Percentiles rank a stretch among this genome's conserved stretches.
Conservation (phyloP, 2,329 filamentous ascomycete genomes). For the Scedosporium aurantiacum region DNA sequence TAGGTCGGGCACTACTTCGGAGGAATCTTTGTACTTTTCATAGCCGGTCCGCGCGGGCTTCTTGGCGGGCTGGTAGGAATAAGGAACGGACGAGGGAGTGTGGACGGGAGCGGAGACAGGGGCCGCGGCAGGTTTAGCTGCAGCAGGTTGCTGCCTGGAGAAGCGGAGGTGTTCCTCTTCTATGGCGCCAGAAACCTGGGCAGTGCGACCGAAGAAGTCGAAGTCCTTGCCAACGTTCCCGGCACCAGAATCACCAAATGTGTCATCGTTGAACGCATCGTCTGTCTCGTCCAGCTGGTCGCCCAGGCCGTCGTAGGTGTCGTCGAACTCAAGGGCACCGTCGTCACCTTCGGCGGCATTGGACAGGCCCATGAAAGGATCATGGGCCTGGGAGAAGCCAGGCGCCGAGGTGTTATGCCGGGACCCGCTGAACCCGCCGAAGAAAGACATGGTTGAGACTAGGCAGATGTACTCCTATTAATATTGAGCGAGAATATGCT, state of each 20-base stretch:
- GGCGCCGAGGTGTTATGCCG: constrained; percentile 58
- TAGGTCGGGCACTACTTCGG: constrained; percentile 76
- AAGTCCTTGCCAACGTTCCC: constrained; percentile 77
- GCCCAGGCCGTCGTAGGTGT: constrained; percentile 92
- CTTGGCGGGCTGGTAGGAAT: constrained; percentile 18
- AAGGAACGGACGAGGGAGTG: constrained; percentile 13
- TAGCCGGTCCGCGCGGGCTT: constrained; percentile 72
- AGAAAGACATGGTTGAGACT: constrained; percentile 66
- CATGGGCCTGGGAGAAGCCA: constrained; percentile 72
- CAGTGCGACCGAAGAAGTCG: constrained; percentile 91
- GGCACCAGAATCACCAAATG: constrained; percentile 50
- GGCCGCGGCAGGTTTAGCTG: constrained; percentile 20
- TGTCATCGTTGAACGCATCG: constrained; percentile 95
- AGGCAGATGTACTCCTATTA: constrained; percentile 6
- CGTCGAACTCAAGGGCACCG: constrained; percentile 69
- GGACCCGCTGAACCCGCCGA: constrained; percentile 64
- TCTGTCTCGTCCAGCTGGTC: constrained; percentile 84
- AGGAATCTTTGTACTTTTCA: constrained; percentile 76
- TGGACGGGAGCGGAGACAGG: constrained; percentile 25
- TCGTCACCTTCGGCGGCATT: constrained; percentile 48
- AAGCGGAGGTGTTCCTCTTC: constrained; percentile 85
- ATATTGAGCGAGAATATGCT: constrained; percentile 7
- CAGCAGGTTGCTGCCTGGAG: constrained; percentile 57
- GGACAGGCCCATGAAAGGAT: constrained; percentile 80
- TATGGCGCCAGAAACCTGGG: constrained; percentile 73